Conservation (phyloP, 164 flowering plant genomes). For the Malania oleifera region DNA sequence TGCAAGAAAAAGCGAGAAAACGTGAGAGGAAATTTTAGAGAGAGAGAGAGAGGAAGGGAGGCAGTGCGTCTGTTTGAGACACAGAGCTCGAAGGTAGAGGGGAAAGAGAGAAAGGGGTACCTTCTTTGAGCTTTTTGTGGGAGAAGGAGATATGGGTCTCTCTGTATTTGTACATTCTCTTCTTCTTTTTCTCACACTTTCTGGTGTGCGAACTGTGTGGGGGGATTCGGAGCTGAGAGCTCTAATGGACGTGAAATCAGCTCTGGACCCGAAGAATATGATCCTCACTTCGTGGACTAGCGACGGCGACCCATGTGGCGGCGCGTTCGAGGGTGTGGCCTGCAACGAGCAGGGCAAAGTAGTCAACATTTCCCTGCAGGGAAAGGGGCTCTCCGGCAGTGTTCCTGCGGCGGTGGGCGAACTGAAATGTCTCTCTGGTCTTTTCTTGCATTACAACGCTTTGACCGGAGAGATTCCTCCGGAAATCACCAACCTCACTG, state of each 20-base stretch:
- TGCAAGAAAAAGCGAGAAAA: too few relatives aligned
- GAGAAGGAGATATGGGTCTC: neutral
- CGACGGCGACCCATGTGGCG: constrained; percentile 51
- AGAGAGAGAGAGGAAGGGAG: too few relatives aligned
- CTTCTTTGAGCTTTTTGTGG: neutral
- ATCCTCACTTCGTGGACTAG: constrained; percentile 40
- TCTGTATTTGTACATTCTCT: neutral
- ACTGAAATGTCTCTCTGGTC: constrained; percentile 51
- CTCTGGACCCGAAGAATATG: constrained; percentile 54
- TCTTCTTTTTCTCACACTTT: neutral
- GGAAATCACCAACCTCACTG: constrained; percentile 44
- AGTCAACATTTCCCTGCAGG: constrained; percentile 55
- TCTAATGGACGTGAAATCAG: constrained; percentile 50
- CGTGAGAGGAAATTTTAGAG: too few relatives aligned
- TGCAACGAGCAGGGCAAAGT: constrained; percentile 62
- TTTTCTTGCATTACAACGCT: constrained; percentile 61
- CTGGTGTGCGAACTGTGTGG: neutral
- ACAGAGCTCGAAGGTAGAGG: too few relatives aligned
- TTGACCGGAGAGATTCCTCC: constrained; percentile 50
- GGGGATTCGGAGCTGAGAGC: constrained; percentile 51
- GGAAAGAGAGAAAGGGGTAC: neutral
- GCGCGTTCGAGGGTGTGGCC: constrained; percentile 47
- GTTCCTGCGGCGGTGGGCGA: constrained; percentile 47
- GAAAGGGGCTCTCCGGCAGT: constrained; percentile 48
- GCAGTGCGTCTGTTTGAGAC: too few relatives aligned